phyloP scores from a whole-genome alignment of 2,329 filamentous ascomycete species.

The Pochonia chlamydosporia region DNA sequence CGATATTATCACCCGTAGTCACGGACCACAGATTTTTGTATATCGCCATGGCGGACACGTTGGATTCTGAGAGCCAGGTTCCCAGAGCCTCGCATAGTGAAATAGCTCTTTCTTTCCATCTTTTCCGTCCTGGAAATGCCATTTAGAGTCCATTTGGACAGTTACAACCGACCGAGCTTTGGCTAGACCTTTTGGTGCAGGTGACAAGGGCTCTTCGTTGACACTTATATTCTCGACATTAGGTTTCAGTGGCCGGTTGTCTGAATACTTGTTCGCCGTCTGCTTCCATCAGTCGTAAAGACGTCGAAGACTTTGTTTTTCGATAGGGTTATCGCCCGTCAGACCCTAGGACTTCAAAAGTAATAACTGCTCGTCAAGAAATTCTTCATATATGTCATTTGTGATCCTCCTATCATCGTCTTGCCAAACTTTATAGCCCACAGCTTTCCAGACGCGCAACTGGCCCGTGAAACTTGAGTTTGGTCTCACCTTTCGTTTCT shows the following conservation, averaged over 20 bases:
- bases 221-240: background rate
- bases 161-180: no score
- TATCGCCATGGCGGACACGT: no score
- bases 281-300: background rate
- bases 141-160: no score
- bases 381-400: background rate
- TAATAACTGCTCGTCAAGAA: background rate
- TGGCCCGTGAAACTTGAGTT: background rate
- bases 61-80: no score
- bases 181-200: no score
- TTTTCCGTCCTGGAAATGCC: no score
- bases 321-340: conserved; percentile 1
- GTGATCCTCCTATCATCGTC: background rate
- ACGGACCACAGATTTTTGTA: no score
- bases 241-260: background rate
- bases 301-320: background rate
- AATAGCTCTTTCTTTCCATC: no score
- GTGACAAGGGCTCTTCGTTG: no score
- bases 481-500: conserved; percentile 3
- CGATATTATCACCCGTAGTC: no score
- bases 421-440: background rate
- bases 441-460: background rate
- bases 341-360: background rate
- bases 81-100: no score
- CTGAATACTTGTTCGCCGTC: background rate